These are phyloP conservation scores for Hyaloscypha hepaticicola DNA, from an alignment of 495 filamentous ascomycete species.

Conservation along the genomic window DNA sequence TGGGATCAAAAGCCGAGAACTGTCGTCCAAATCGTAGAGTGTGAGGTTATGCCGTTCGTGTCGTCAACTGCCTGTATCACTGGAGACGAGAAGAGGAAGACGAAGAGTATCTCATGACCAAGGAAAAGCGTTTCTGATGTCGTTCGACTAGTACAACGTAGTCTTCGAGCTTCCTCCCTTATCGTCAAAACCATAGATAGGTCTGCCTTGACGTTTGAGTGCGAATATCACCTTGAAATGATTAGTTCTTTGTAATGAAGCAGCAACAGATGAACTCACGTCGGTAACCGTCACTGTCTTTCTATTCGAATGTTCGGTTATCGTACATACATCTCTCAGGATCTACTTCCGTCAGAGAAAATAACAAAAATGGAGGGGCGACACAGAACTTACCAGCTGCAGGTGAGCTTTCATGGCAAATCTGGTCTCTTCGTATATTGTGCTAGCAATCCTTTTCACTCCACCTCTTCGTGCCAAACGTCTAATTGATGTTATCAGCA, in stretches of 20 bases:
- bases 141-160: neutral
- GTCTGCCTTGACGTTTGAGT: constrained; percentile 46
- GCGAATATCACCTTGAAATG: constrained; percentile 58
- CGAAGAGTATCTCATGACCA: no score
- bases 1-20: no score
- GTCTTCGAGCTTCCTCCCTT: neutral
- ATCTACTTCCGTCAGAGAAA: constrained; percentile 42
- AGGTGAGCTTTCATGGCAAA: constrained; percentile 52
- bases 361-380: neutral
- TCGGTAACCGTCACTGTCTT: constrained; percentile 67
- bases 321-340: constrained; percentile 48
- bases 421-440: constrained; percentile 72
- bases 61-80: no score
- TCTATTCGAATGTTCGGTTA: constrained; percentile 44
- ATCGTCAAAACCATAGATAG: constrained; percentile 50
- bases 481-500: constrained; percentile 39
- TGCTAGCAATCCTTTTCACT: constrained; percentile 65
- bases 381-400: constrained; percentile 43
- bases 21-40: no score
- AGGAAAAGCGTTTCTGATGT: no score
- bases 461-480: constrained; percentile 79
- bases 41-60: no score
- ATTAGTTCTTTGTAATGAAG: neutral
- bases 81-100: no score
- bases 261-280: constrained; percentile 44